Conservation (phyloP, 2,329 filamentous ascomycete genomes). For the Hymenoscyphus repandus region DNA sequence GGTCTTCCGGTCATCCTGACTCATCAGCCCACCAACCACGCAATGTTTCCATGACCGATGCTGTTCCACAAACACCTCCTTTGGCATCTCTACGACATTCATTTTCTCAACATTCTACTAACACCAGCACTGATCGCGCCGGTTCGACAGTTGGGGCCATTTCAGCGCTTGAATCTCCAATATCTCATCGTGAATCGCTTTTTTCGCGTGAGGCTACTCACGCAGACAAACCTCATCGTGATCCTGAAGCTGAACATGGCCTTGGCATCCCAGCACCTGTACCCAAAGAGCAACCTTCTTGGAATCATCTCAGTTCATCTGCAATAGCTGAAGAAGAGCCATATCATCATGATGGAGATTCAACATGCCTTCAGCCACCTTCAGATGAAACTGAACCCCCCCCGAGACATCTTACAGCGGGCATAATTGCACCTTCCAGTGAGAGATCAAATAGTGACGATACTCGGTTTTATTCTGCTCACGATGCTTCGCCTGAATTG, state of each 20-base stretch:
- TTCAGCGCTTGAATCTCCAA: slow-evolving; percentile 1
- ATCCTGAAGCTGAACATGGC: slow-evolving; percentile 11
- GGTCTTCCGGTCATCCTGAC: slow-evolving; percentile 28
- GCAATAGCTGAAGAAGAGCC: slow-evolving; percentile 36
- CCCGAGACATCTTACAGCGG: neutral
- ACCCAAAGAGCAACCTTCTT: slow-evolving; percentile 33
- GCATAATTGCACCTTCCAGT: slow-evolving; percentile 8
- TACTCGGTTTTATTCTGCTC: slow-evolving; percentile 21
- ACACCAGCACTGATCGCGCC: slow-evolving; percentile 2
- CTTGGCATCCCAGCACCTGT: slow-evolving; percentile 29
- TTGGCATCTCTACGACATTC: slow-evolving; percentile 2
- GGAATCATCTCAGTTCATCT: slow-evolving; percentile 33
- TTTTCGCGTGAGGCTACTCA: neutral
- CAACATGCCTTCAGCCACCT: neutral
- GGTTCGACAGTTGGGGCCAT: slow-evolving; percentile 13
- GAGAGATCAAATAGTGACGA: slow-evolving; percentile 21
- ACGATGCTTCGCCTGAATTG: neutral
- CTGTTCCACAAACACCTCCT: slow-evolving; percentile 10
- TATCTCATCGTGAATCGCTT: slow-evolving; percentile 2
- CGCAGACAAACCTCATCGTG: slow-evolving; percentile 13
- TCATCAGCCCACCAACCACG: slow-evolving; percentile 20
- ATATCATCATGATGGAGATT: slow-evolving; percentile 26
- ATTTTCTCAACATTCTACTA: slow-evolving; percentile 3
- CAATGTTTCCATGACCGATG: slow-evolving; percentile 8
- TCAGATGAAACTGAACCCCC: neutral